Percentiles rank a stretch among this genome's conserved stretches.
phyloP scores from a whole-genome alignment of 2,329 filamentous ascomycete genomes.

The Phialophora chinensis region DNA sequence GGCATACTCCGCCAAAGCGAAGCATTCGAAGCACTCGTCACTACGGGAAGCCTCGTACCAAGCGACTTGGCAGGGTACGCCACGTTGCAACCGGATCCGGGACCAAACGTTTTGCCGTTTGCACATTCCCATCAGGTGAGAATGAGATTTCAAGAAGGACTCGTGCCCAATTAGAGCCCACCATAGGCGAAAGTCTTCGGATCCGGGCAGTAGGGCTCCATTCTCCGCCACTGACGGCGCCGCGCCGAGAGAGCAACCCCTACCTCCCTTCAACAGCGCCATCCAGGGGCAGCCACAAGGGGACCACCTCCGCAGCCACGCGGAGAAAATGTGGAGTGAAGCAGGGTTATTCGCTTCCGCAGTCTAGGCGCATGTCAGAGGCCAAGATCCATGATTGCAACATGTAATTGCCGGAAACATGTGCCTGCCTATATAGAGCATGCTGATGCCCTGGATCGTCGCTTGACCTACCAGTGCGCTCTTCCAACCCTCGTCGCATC shows the following conservation, averaged over 20 bases:
- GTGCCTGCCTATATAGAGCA: slow-evolving; percentile 10
- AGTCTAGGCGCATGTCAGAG: slow-evolving; percentile 27
- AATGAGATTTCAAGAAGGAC: background rate
- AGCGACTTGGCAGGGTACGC: background rate
- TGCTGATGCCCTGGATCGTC: slow-evolving; percentile 2
- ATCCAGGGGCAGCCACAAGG: background rate
- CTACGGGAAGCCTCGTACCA: background rate
- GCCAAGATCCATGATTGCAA: slow-evolving; percentile 4
- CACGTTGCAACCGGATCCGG: slow-evolving; percentile 21
- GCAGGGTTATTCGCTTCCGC: slow-evolving; percentile 16
- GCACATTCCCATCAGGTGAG: background rate
- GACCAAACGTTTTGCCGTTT: background rate
- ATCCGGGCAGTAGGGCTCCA: slow-evolving; percentile 7
- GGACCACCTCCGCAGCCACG: slow-evolving; percentile 2
- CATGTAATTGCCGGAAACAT: background rate
- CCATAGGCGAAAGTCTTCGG: background rate
- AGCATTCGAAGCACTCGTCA: background rate
- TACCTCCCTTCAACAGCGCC: background rate
- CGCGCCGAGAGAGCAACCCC: slow-evolving; percentile 10
- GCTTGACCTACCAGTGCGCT: background rate
- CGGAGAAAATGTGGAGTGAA: slow-evolving; percentile 18
- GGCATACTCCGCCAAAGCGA: background rate
- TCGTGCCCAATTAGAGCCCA: slow-evolving; percentile 3
- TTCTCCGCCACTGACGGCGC: slow-evolving; percentile 16
- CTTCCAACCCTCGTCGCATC: background rate